Percentiles rank a stretch among this genome's conserved stretches.
Conservation (phyloP, 805 yeast species). For the Candida pini region DNA sequence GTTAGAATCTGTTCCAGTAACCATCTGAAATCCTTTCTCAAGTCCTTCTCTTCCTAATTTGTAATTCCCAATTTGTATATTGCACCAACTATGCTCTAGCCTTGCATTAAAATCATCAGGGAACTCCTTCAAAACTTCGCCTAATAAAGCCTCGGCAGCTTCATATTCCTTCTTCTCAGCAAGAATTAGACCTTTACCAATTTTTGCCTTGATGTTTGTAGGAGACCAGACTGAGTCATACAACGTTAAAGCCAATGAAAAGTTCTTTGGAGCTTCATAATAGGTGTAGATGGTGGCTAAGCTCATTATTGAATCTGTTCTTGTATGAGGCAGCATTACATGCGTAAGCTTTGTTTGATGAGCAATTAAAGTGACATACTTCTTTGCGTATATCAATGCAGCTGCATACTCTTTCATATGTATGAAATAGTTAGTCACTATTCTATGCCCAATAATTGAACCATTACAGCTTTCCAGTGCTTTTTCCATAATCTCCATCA, state of each 20-base stretch:
- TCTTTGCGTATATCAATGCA: slow-evolving; percentile 54
- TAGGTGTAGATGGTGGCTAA: slow-evolving; percentile 77
- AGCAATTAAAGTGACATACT: slow-evolving; percentile 53
- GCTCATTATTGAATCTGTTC: slow-evolving; percentile 53
- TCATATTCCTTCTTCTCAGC: slow-evolving; percentile 56
- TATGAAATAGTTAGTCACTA: slow-evolving; percentile 55
- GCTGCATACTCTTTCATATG: slow-evolving; percentile 57
- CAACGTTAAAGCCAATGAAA: slow-evolving; percentile 61
- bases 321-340: slow-evolving; percentile 43
- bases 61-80: slow-evolving; percentile 46
- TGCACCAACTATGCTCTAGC: slow-evolving; percentile 76
- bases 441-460: slow-evolving; percentile 59
- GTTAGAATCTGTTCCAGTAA: slow-evolving; percentile 44
- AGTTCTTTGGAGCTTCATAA: slow-evolving; percentile 88
- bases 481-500: slow-evolving; percentile 32
- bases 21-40: slow-evolving; percentile 36
- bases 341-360: slow-evolving; percentile 42
- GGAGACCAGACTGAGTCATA: slow-evolving; percentile 46
- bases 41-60: slow-evolving; percentile 49
- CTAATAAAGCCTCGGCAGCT: slow-evolving; percentile 50
- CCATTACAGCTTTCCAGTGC: slow-evolving; percentile 32
- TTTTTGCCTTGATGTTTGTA: slow-evolving; percentile 47
- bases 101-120: slow-evolving; percentile 57
- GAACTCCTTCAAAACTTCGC: slow-evolving; percentile 39
- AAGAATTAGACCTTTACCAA: slow-evolving; percentile 78